Evolutionary conservation across 805 yeast species (phyloP), one percentile per base, ranked within the genome.

Genomic region (Starmerella floris): DNA sequence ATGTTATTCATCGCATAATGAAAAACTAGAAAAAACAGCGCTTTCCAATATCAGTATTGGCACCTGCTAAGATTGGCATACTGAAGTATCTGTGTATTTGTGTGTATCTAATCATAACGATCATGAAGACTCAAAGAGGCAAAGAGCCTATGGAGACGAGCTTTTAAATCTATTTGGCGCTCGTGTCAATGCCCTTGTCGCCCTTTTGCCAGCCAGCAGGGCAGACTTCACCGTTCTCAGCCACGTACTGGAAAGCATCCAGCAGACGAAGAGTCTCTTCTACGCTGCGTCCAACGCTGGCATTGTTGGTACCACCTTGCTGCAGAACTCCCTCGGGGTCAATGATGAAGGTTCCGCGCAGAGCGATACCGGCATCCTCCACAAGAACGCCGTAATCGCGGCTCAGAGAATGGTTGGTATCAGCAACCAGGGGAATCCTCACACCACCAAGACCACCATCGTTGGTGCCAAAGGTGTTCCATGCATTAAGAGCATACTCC

Each of bases 201-300:
- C 97, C 98, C 67, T 83, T 79, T 51, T 79, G 76, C 98, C 98
- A 88, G 93, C 88, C 88, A 65, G 97, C 96, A 61, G 98, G 98
- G 73, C 96, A 87, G 56, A 88, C 98, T 72, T 93, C 95, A 72
- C 98, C 98, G 77, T 91, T 73, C 74, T 83, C 82, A 68, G 87
- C 97, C 60, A 94, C 82, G 85, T 94, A 91, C 74, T 88, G 95
- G 95, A 91, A 91, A 57, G 95, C 98, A 66, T 91, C 97, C 52
- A 91, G 76, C 64, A 91, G 77, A 79, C 98, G 87, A 64, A 84
- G 74, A 54, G 96, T 80, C 76, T 91, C 98, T 53, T 87, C 96
- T 56, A 91, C 98, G 61, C 83, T 81, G 77, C 98, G 85, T 66
- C 98, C 98, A 56, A 91, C 98, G 65, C 97, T 96, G 66, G 88